phyloP scores from a whole-genome alignment of 2,329 filamentous ascomycete species.

The Verticillium longisporum region DNA sequence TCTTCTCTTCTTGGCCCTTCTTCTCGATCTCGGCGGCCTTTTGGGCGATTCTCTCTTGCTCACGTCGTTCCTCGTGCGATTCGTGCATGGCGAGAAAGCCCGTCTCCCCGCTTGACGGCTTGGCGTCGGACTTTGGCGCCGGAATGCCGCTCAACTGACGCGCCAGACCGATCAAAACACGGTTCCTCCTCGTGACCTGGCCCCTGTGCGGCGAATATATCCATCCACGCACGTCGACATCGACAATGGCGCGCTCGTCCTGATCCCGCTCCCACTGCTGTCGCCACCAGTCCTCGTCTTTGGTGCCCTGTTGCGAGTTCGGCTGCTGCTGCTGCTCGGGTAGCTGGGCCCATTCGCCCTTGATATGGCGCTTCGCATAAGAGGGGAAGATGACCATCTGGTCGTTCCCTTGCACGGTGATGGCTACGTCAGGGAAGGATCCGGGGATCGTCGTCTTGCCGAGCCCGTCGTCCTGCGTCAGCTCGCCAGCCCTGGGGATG shows the following conservation, averaged over 20 bases:
- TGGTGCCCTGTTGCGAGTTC: conserved; percentile 30
- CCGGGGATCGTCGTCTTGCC: conserved; percentile 54
- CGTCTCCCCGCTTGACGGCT: background rate
- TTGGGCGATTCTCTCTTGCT: conserved; percentile 60
- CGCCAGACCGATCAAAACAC: conserved; percentile 79
- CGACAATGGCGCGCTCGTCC: conserved; percentile 78
- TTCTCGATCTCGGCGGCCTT: conserved; percentile 74
- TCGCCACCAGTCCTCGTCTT: conserved; percentile 68
- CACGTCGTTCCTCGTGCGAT: conserved; percentile 42
- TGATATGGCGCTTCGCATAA: conserved; percentile 72
- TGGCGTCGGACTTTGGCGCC: conserved; percentile 42
- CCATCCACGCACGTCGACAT: conserved; percentile 95
- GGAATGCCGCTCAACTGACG: conserved; percentile 83
- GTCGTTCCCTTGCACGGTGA: conserved; percentile 72
- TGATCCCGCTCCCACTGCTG: conserved; percentile 74
- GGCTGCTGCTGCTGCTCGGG: conserved; percentile 16
- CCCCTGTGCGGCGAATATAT: conserved; percentile 81
- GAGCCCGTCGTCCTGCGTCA: conserved; percentile 22
- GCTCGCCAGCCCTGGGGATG: conserved; percentile 32
- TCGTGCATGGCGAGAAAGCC: conserved; percentile 20
- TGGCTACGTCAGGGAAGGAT: conserved; percentile 78
- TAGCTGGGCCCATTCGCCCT: conserved; percentile 28
- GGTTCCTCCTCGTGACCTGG: conserved; percentile 79
- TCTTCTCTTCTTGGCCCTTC: conserved; percentile 64
- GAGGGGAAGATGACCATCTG: conserved; percentile 95